Conservation (phyloP, 352 stramenopile species). For the Blastocystis sp. region DNA sequence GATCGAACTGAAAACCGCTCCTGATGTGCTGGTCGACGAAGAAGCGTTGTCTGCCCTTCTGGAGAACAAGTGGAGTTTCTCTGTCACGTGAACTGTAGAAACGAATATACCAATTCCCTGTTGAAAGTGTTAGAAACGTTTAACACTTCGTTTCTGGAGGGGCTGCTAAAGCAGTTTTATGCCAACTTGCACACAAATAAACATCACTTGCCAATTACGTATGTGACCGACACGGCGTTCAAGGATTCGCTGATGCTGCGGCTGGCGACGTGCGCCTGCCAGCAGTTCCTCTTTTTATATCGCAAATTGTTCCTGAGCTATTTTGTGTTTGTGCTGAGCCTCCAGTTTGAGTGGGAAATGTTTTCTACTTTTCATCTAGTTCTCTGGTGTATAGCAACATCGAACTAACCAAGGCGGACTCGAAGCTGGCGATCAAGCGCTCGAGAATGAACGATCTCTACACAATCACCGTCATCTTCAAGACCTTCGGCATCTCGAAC, state of each 20-base stretch:
- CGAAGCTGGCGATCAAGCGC: background rate
- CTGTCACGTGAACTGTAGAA: background rate
- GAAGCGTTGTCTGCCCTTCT: background rate
- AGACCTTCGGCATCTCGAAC: background rate
- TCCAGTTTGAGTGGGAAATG: conserved; percentile 20
- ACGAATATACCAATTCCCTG: background rate
- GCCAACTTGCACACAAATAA: background rate
- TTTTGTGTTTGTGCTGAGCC: conserved; percentile 27
- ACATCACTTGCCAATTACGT: background rate
- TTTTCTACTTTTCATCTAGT: background rate
- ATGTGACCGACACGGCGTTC: background rate
- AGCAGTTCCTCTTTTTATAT: background rate
- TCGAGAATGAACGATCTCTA: background rate
- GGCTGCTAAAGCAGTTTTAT: background rate
- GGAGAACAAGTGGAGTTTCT: background rate
- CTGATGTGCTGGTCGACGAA: background rate
- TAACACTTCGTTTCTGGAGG: background rate
- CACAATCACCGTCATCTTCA: background rate
- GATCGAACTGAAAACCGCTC: background rate
- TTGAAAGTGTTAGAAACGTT: background rate
- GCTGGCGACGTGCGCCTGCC: background rate
- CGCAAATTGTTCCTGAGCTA: conserved; percentile 21
- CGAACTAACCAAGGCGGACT: background rate
- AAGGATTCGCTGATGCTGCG: background rate
- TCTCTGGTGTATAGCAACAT: conserved; percentile 24